A percentile compares a stretch with the other conserved stretches of the same genome.
phyloP scores from a whole-genome alignment of 1,284 basidiomycete genomes.

The Ceratobasidium sp. region DNA sequence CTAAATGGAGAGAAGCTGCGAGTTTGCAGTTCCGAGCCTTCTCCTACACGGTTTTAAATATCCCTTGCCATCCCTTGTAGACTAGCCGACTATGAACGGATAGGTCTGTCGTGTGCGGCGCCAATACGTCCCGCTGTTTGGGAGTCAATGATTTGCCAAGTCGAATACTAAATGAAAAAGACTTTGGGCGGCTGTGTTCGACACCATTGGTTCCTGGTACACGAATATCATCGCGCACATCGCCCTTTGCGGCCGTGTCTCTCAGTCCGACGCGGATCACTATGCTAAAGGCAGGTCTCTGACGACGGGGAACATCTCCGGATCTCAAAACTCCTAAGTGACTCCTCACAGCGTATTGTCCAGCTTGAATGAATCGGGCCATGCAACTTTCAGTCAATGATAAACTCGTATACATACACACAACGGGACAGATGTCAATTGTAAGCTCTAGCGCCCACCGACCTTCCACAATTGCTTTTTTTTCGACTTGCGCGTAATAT shows the following conservation, averaged over 20 bases:
- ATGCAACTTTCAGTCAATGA: slow-evolving; percentile 1
- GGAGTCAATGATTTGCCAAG: not conserved
- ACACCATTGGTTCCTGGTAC: not conserved
- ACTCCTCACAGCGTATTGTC: not conserved
- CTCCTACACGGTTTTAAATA: not conserved
- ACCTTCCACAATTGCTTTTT: slow-evolving; percentile 87
- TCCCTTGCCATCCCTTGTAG: not conserved
- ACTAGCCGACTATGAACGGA: not conserved
- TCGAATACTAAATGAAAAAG: not conserved
- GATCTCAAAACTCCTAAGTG: not conserved
- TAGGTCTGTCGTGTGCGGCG: not conserved
- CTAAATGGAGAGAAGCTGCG: slow-evolving; percentile 23
- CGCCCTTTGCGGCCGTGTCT: not conserved
- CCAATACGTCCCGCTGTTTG: not conserved
- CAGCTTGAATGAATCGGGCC: not conserved
- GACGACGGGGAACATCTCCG: not conserved
- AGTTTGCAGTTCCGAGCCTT: not conserved
- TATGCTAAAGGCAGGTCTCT: not conserved
- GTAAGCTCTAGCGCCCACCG: slow-evolving; percentile 50
- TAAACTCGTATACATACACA: slow-evolving; percentile 29
- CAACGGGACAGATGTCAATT: not conserved
- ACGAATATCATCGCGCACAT: not conserved
- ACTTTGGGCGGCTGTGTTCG: not conserved
- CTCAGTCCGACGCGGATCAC: not conserved
- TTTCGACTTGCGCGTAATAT: slow-evolving; percentile 83